Evolutionary conservation across 2,329 filamentous ascomycete genomes (phyloP), one percentile per base, ranked within the genome.

Genomic region (Sarocladiaceae sp.): DNA sequence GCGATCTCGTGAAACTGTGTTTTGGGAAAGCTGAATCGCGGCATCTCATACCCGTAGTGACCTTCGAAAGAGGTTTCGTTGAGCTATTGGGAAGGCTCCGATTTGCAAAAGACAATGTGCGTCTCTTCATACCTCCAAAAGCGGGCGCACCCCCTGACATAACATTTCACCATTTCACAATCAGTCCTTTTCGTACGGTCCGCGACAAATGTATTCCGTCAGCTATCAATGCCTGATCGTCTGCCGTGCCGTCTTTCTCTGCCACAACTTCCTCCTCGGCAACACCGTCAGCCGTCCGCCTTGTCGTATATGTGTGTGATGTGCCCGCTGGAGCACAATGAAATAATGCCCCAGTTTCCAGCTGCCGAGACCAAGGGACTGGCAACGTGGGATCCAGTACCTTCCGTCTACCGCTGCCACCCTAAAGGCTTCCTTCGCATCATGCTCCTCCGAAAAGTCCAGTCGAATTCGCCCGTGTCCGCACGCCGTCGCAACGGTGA

Each of bases 231-330:
- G 37, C 37, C n/a, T 29, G 37, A 27, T 41, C 37, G 15, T 41
- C 37, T 29, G 37, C 37, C 19, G 37, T 41, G 37, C 23, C 23
- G 24, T 39, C 34, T 41, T 41, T 29, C 37, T 15, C 37, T 41
- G 23, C 37, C 37, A 41, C 50, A 87, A 86, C 70, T 88, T 88
- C 64, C 83, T 84, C 13, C 77, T 80, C 33, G 72, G 81, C 53
- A 77, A 85, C 60, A 32, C 48, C 31, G 13, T 47, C 44, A 11
- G 41, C 32, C 16, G 48, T 34, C 9, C 33, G 41, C 35, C 41
- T 19, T 21, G 43, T 33, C 12, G 20, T 11, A n/a, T n/a, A n/a
- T n/a, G n/a, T n/a, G n/a, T n/a, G n/a, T n/a, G n/a, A n/a, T n/a
- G n/a, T n/a, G n/a, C n/a, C n/a, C n/a, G n/a, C n/a, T n/a, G n/a